Evolutionary conservation across 768 basidiomycete species (phyloP).

Genomic region (Jaapia argillacea): DNA sequence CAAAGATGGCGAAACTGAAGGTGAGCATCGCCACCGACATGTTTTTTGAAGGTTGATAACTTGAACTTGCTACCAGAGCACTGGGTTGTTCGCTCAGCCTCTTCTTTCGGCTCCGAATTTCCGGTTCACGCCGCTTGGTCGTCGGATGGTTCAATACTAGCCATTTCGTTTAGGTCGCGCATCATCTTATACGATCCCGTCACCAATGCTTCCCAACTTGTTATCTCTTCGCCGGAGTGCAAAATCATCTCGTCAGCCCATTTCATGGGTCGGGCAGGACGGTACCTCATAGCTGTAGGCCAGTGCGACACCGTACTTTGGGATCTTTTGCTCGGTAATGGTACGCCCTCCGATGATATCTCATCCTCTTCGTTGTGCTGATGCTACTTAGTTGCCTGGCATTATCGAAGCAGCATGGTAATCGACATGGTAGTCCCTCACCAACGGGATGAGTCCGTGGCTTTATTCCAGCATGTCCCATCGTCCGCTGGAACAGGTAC

Average conservation of each 20-base stretch:
- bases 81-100: slow-evolving; percentile 74
- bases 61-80: slow-evolving; percentile 32
- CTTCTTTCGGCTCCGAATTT: slow-evolving; percentile 55
- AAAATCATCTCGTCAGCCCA: slow-evolving; percentile 31
- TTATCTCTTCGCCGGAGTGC: slow-evolving; percentile 49
- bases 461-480: slow-evolving; percentile 35
- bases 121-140: slow-evolving; percentile 73
- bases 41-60: neutral
- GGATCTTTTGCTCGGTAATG: slow-evolving; percentile 56
- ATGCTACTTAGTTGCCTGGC: slow-evolving; percentile 33
- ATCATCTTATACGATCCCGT: slow-evolving; percentile 69
- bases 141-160: slow-evolving; percentile 77
- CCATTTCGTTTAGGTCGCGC: slow-evolving; percentile 54
- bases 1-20: slow-evolving; percentile 39
- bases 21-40: slow-evolving; percentile 25
- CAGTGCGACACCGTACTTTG: slow-evolving; percentile 48
- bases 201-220: slow-evolving; percentile 48
- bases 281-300: slow-evolving; percentile 53
- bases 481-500: slow-evolving; percentile 15
- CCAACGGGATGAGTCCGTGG: slow-evolving; percentile 46
- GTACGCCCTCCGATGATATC: slow-evolving; percentile 27
- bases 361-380: too few species aligned
- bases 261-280: slow-evolving; percentile 67
- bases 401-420: slow-evolving; percentile 23
- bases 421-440: slow-evolving; percentile 45